Evolutionary conservation across 2,329 filamentous ascomycete species (phyloP).

Genomic region (Pestalotiopsis sp.): DNA sequence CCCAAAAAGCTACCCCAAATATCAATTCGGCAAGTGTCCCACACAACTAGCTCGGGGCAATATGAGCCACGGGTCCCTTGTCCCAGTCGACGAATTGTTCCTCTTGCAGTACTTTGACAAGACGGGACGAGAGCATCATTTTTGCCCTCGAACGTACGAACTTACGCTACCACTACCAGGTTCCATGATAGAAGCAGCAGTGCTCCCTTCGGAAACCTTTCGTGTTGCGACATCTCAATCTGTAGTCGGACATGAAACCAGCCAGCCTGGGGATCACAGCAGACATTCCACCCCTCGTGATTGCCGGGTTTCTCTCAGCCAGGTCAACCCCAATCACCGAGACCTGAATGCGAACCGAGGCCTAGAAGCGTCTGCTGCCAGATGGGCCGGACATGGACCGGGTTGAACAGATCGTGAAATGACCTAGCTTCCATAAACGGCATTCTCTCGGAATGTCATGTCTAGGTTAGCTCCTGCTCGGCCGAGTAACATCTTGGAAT

Average conservation of each 20-base stretch:
- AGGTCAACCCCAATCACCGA: neutral
- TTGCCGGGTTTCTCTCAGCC: neutral
- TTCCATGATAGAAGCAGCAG: no score
- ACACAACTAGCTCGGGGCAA: neutral
- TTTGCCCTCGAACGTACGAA: neutral
- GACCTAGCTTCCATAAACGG: neutral
- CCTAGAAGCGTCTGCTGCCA: neutral
- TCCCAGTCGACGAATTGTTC: neutral
- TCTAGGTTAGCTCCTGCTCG: neutral
- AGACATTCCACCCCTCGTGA: neutral
- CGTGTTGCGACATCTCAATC: no score
- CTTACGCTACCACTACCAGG: no score
- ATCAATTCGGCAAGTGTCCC: neutral
- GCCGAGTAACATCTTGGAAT: neutral
- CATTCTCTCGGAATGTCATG: neutral
- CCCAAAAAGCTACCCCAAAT: neutral
- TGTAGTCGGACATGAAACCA: no score
- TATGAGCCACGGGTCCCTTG: neutral
- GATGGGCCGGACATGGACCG: neutral
- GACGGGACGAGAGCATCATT: neutral
- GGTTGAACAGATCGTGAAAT: neutral
- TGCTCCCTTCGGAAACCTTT: no score
- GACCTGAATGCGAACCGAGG: neutral
- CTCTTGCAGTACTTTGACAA: neutral
- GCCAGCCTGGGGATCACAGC: no score